A percentile compares a stretch with the other conserved stretches of the same genome.
Conservation (phyloP, 495 filamentous ascomycete genomes). For the Lasiosphaeria ovina region DNA sequence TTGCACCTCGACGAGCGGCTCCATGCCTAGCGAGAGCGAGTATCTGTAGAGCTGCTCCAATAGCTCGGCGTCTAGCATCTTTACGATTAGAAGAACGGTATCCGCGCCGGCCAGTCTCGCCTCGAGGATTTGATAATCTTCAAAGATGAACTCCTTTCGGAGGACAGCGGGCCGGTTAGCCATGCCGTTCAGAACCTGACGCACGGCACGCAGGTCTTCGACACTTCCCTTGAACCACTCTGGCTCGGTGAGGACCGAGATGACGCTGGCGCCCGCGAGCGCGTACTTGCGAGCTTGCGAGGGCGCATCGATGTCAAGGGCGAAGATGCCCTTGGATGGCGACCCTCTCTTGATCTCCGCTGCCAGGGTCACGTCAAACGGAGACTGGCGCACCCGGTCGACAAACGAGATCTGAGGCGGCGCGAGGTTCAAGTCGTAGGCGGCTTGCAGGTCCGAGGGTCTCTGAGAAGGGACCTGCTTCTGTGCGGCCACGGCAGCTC, state of each 20-base stretch:
- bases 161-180: constrained; percentile 87
- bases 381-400: constrained; percentile 72
- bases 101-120: constrained; percentile 91
- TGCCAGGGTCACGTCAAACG: constrained; percentile 81
- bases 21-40: constrained; percentile 90
- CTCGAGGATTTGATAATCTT: constrained; percentile 97
- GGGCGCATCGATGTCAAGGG: constrained; percentile 80
- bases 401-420: constrained; percentile 85
- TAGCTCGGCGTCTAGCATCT: constrained; percentile 83
- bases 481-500: constrained; percentile 72
- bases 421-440: constrained; percentile 77
- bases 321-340: constrained; percentile 93
- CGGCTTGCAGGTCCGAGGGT: constrained; percentile 79
- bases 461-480: constrained; percentile 83
- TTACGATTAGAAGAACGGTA: constrained; percentile 94
- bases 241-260: constrained; percentile 95
- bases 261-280: constrained; percentile 88
- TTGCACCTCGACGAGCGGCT: constrained; percentile 95
- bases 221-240: constrained; percentile 99
- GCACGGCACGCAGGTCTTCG: constrained; percentile 85
- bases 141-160: constrained; percentile 96
- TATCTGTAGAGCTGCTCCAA: constrained; percentile 81
- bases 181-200: constrained; percentile 84
- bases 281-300: constrained; percentile 90
- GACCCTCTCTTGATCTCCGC: constrained; percentile 97